Conservation (phyloP, 805 yeast genomes). For the Kluyveromyces siamensis region DNA sequence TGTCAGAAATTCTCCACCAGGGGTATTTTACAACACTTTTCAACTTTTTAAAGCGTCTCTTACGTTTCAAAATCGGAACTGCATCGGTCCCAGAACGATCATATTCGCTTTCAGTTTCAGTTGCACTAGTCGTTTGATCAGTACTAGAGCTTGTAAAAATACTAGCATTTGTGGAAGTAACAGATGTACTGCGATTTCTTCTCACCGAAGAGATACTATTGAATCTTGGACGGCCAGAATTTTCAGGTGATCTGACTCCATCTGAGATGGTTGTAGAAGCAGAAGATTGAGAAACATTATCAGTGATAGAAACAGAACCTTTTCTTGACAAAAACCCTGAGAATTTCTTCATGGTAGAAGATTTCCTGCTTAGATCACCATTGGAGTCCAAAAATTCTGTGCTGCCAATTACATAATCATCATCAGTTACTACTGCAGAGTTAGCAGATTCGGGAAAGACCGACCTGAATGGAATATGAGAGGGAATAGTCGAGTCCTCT, state of each 20-base stretch:
- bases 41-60: constrained; percentile 41
- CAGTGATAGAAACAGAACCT: constrained; percentile 7
- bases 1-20: constrained; percentile 83
- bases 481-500: constrained; percentile 5
- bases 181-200: constrained; percentile 5
- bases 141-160: background rate
- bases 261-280: background rate
- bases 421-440: constrained; percentile 8
- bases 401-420: constrained; percentile 12
- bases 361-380: constrained; percentile 10
- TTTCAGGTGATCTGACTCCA: background rate
- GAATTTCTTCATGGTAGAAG: constrained; percentile 12
- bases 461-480: constrained; percentile 7
- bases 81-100: background rate
- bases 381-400: constrained; percentile 4
- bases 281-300: background rate
- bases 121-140: constrained; percentile 13
- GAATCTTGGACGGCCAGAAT: constrained; percentile 2
- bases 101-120: constrained; percentile 6
- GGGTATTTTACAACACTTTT: constrained; percentile 50
- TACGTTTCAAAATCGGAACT: constrained; percentile 6
- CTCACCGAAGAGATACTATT: constrained; percentile 11
- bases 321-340: constrained; percentile 17
- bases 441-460: constrained; percentile 6
- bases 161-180: constrained; percentile 3